These are phyloP conservation scores for Eragrostis nindensis DNA, from an alignment of 176 grass and related monocot genomes.

Conservation along the genomic window DNA sequence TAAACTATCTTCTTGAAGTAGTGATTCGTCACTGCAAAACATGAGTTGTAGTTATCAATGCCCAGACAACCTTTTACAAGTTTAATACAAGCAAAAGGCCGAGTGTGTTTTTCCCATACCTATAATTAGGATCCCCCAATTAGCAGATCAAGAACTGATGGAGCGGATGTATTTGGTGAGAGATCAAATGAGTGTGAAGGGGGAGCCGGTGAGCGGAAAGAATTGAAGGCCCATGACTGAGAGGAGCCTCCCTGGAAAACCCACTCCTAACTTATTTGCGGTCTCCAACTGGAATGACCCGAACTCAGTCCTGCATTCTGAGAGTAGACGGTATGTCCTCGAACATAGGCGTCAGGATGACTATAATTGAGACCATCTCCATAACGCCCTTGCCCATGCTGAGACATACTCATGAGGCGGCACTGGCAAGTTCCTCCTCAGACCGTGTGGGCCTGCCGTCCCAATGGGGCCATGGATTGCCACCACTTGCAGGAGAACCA, in stretches of 20 bases:
- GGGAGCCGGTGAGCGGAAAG: constrained; percentile 34
- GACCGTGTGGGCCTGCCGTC: constrained; percentile 60
- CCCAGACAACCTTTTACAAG: constrained; percentile 24
- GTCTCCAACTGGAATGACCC: constrained; percentile 76
- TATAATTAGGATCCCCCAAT: constrained; percentile 98
- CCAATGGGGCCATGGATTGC: constrained; percentile 66
- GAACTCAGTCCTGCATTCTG: constrained; percentile 63
- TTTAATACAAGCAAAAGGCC: constrained; percentile 33
- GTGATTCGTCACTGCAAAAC: constrained; percentile 78
- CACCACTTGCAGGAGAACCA: constrained; percentile 72
- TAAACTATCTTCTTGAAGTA: constrained; percentile 88
- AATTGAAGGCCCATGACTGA: constrained; percentile 52
- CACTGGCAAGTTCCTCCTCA: constrained; percentile 65
- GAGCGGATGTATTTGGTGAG: constrained; percentile 59
- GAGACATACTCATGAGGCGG: constrained; percentile 69
- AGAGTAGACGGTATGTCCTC: constrained; percentile 52
- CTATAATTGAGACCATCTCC: constrained; percentile 64
- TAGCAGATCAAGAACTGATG: constrained; percentile 63
- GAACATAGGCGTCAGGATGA: constrained; percentile 58
- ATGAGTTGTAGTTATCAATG: constrained; percentile 11
- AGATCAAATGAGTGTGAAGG: constrained; percentile 33
- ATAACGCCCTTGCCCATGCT: constrained; percentile 61
- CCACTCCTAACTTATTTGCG: constrained; percentile 54
- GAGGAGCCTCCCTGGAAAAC: constrained; percentile 47
- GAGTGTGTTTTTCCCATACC: constrained; percentile 55